Evolutionary conservation across 2,329 filamentous ascomycete genomes (phyloP), one percentile per base, ranked within the genome.

Genomic region (Westerdykella ornata): DNA sequence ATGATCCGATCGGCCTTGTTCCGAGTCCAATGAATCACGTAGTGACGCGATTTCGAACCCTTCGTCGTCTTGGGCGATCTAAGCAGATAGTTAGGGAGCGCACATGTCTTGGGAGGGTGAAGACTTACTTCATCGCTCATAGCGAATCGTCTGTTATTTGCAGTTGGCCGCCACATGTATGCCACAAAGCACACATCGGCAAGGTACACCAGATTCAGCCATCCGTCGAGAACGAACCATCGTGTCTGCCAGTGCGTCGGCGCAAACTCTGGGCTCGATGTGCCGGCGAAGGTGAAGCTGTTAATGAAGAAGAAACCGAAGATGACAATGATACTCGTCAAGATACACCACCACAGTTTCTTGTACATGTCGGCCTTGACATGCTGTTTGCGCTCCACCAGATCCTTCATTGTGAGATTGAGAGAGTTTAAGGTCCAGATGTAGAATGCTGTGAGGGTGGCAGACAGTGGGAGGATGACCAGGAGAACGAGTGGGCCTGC

Each of bases 281-380:
- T 81, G 11, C 88, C 89, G 37, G 89, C 90, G 63, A 98, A 95
- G 1, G 86, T 88, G 68, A 96, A 88, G 54, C 86, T 94, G 73
- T 96, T 97, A 73, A 97, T 82, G 73, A 98, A 97, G 75, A 98
- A 96, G 72, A 98, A 98, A 43, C 77, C 88, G 56, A 98, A 98
- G 54, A 97, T 96, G 54, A 97, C 87, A 37, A 97, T 71, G 62
- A 98, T 94, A 63, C 85, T 94, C 49, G 80, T 74, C 35, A 98
- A 75, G 45, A 98, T 95, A 65, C 88, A 90, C 89, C 89, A 98
- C 89, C 94, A 98, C 12, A 98, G 80, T 66, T 94, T 94, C 70
- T 85, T 89, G 70, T 97, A 98, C 94, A 98, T 98, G 68, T 79
- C 68, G 36, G 89, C 88, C 65, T 98, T 98, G 56, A 84, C 83